Evolutionary conservation across 495 filamentous ascomycete genomes (phyloP), one percentile per base, ranked within the genome.

Genomic region (Daldinia loculata): DNA sequence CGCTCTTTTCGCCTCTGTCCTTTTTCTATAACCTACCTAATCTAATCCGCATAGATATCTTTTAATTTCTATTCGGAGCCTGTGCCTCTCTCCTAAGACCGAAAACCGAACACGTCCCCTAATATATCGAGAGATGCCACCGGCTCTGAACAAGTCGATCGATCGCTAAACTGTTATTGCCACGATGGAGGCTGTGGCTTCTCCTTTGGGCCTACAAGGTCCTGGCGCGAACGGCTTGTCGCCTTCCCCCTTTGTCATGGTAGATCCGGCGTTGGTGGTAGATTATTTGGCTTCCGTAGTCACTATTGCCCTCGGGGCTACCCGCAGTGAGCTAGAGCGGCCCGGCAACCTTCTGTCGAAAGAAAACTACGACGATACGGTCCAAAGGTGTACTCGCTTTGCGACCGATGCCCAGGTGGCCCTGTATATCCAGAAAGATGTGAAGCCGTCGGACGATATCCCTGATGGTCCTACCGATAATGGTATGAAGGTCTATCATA

Each of bases 351-450:
- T 98, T 76, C 86, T 99, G 53, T 95, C 93, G 17, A 83, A 87
- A 66, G 77, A 82, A 7, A 87, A 84, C 60, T 86, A 90, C 71
- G 80, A 83, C 38, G 94, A 98, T 61, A 98, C 95, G 0, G 81
- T 94, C 27, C 89, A 93, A 74, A 86, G 93, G 81, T 97, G 95
- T 80, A 90, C 88, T 67, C 89, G 95, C 73, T 99, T 97, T 78
- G 93, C 93, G 55, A 88, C 89, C 29, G 95, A 98, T 80, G 82
- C 91, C 53, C 93, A 97, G 82, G 87, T 90, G 41, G 93, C 90
- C 27, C 81, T 99, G 56, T 98, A 97, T 80, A 91, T 96, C 64
- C 91, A 93, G 74, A 97, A 97, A 80, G 92, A 97, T 74, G 76
- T 91, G 36, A 79, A 88, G 43, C 79, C 82, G 24, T 80, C 84